Base-by-base conservation (phyloP, 805 yeast species). In the Lipomyces sp. region DNA sequence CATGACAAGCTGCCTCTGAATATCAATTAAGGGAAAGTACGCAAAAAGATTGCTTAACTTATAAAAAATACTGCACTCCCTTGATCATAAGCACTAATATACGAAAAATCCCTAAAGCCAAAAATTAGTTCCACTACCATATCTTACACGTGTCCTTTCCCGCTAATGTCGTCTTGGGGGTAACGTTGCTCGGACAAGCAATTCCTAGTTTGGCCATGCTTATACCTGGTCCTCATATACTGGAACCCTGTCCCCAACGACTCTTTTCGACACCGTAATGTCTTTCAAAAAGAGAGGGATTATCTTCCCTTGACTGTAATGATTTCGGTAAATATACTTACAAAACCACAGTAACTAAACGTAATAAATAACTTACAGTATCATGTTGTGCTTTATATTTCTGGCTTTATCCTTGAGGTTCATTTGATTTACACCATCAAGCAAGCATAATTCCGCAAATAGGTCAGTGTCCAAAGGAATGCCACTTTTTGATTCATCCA, bases 371-470 rank as follows among this genome's bases (percentile, higher is more conserved):
- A 60, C 67, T 53, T 35, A 64, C 66, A 35, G 30, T 18, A 67
- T 48, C 10, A 53, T 33, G 18, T 33, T 15, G 30, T 67, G 66
- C 53, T 65, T 66, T 29, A 68, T 54, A 33, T 64, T 64, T 13
- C 71, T 56, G 7, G 71, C 71, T 34, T 68, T 68, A 34, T 68
- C 71, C 33, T 68, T 68, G 8, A 68, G 62, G 55, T 60, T 57
- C 29, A 66, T 58, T 37, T 66, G 65, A 29, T 56, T 45, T 32
- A 39, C 56, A n/a, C 70, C 70, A n/a, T 60, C 34, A 5, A 68
- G 65, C 18, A 57, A 32, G n/a, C 4, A 4, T 7, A 65, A 45
- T 34, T 58, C 66, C 3, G 33, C 42, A 32, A 32, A 50, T 18
- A 18, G 18, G 29, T 39, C 29, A 10, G 30, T 10, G 30, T 34